These are phyloP conservation scores for Uronychia setigera DNA, from an alignment of 73 alveolate genomes.

Conservation along the genomic window DNA sequence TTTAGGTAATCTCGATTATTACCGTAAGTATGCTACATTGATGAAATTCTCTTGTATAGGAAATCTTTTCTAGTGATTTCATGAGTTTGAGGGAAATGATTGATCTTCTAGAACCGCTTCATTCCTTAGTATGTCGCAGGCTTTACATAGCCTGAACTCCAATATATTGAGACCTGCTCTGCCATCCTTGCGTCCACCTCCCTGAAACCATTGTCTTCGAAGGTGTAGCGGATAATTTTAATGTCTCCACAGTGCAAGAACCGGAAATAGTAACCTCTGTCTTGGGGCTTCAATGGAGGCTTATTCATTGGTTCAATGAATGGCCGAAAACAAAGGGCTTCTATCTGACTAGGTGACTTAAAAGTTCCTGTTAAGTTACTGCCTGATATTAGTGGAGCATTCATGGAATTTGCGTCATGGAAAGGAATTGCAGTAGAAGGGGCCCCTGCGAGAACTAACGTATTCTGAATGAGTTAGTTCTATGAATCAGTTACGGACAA, in stretches of 20 bases:
- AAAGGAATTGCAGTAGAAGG: too few relatives aligned
- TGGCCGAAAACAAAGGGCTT: slow-evolving; percentile 30
- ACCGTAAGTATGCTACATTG: slow-evolving; percentile 70
- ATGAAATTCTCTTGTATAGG: slow-evolving; percentile 66
- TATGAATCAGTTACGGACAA: too few relatives aligned
- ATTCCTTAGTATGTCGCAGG: slow-evolving; percentile 12
- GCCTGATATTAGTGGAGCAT: too few relatives aligned
- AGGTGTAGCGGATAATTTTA: slow-evolving; percentile 35
- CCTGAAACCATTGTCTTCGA: slow-evolving; percentile 63
- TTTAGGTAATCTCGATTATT: slow-evolving; percentile 17
- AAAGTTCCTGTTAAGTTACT: too few relatives aligned
- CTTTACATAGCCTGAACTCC: slow-evolving; percentile 35
- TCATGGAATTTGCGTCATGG: too few relatives aligned
- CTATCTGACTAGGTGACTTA: too few relatives aligned
- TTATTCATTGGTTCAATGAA: slow-evolving; percentile 46
- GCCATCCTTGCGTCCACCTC: slow-evolving; percentile 23
- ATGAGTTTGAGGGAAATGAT: slow-evolving; percentile 83
- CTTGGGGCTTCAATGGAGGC: slow-evolving; percentile 53
- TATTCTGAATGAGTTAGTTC: too few relatives aligned
- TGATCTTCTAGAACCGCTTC: slow-evolving; percentile 79
- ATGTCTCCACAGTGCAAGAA: slow-evolving; percentile 25
- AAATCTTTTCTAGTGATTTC: slow-evolving; percentile 89
- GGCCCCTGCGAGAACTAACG: too few relatives aligned
- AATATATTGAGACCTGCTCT: slow-evolving; percentile 38
- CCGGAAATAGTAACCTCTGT: slow-evolving; percentile 63